A percentile compares a stretch with the other conserved stretches of the same genome.
phyloP scores from a whole-genome alignment of 805 yeast species.

The Torulaspora maleeae region DNA sequence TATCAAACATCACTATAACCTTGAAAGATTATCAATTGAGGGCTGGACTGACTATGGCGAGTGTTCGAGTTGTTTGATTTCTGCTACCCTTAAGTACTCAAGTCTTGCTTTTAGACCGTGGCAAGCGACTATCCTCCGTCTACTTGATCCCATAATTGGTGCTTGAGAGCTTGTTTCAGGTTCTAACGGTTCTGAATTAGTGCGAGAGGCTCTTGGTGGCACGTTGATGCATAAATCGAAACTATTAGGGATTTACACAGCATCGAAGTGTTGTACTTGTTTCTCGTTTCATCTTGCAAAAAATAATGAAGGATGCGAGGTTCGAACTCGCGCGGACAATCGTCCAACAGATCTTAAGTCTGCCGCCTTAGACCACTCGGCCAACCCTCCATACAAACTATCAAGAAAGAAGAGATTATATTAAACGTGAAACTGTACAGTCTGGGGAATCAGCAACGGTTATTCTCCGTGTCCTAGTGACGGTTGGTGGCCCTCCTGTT shows the following conservation, averaged over 20 bases:
- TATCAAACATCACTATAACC: constrained; percentile 19
- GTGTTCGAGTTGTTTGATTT: background rate
- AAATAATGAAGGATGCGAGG: constrained; percentile 39
- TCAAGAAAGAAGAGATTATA: too few relatives aligned
- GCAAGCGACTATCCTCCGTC: background rate
- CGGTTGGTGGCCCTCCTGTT: too few relatives aligned
- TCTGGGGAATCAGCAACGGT: background rate
- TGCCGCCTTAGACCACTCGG: constrained; percentile 44
- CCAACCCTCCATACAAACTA: constrained; percentile 36
- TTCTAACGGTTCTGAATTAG: too few relatives aligned
- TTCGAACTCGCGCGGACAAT: constrained; percentile 42
- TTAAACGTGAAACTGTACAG: too few relatives aligned
- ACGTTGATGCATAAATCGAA: too few relatives aligned
- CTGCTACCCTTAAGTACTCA: background rate
- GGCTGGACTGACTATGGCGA: background rate
- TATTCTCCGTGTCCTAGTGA: background rate
- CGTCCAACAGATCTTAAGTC: constrained; percentile 43
- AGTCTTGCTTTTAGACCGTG: background rate
- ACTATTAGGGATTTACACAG: too few relatives aligned
- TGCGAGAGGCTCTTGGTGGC: too few relatives aligned
- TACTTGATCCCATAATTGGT: background rate
- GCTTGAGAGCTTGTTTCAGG: too few relatives aligned
- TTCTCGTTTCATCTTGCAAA: constrained; percentile 2
- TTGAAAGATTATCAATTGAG: background rate
- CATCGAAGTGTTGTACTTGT: background rate